A percentile compares a stretch with the other conserved stretches of the same genome.
phyloP scores from a whole-genome alignment of 495 filamentous ascomycete species.

The Neurospora hispaniola region DNA sequence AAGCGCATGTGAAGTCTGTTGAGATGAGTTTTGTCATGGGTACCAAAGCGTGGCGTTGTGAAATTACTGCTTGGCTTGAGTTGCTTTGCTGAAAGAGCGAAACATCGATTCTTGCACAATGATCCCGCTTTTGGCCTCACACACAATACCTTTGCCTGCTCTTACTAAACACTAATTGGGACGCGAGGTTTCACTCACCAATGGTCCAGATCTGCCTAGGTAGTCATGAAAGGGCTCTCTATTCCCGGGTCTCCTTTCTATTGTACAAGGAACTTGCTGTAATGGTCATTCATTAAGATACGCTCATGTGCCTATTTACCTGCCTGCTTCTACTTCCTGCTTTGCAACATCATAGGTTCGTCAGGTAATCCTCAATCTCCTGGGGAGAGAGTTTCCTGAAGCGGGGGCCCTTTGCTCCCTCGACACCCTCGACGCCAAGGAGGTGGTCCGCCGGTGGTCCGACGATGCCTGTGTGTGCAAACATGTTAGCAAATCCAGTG shows the following conservation, averaged over 20 bases:
- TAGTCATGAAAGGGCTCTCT: neutral
- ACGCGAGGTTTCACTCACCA: neutral
- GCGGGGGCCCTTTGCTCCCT: constrained; percentile 77
- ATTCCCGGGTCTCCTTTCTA: constrained; percentile 16
- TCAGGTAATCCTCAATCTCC: constrained; percentile 98
- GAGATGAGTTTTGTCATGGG: neutral
- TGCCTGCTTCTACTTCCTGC: neutral
- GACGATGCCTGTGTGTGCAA: constrained; percentile 67
- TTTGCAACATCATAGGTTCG: constrained; percentile 60
- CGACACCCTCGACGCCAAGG: constrained; percentile 85
- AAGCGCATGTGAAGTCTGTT: constrained; percentile 14
- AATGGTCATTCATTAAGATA: constrained; percentile 7
- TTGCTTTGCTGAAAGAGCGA: neutral
- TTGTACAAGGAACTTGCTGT: constrained; percentile 23
- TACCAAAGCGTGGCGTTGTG: neutral
- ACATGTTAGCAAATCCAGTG: constrained; percentile 1
- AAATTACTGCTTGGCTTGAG: neutral
- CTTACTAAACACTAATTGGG: neutral
- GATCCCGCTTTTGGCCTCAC: neutral
- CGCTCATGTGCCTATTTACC: neutral
- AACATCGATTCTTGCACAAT: neutral
- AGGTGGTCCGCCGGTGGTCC: constrained; percentile 88
- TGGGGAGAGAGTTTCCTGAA: constrained; percentile 94
- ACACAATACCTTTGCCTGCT: neutral
- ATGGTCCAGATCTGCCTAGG: neutral